Evolutionary conservation across 768 basidiomycete genomes (phyloP).

Genomic region (Lentinus tigrinus): DNA sequence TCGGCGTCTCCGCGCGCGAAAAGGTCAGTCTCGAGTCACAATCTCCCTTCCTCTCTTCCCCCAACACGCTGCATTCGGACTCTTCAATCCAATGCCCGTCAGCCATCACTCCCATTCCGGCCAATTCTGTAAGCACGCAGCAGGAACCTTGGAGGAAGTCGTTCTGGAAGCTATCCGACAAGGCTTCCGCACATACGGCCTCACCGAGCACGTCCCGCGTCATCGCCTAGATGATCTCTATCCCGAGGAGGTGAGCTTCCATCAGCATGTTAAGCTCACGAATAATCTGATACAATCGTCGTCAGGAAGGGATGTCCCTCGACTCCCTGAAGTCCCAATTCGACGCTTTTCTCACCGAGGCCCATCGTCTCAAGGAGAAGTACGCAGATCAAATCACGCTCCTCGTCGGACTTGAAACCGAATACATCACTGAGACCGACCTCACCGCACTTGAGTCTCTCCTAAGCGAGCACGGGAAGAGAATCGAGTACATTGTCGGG

Average conservation of each 20-base stretch:
- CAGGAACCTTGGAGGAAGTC: slow-evolving; percentile 76
- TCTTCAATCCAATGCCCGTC: slow-evolving; percentile 45
- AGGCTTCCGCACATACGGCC: slow-evolving; percentile 78
- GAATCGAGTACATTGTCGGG: slow-evolving; percentile 88
- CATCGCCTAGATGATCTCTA: slow-evolving; percentile 82
- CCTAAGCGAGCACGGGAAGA: slow-evolving; percentile 44
- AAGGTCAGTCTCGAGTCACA: neutral
- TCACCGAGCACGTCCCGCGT: slow-evolving; percentile 92
- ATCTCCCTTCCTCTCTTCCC: neutral
- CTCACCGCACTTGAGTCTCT: slow-evolving; percentile 55
- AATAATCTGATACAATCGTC: slow-evolving; percentile 4
- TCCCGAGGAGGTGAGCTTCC: slow-evolving; percentile 80
- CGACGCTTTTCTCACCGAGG: slow-evolving; percentile 71
- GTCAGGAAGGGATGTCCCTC: slow-evolving; percentile 55
- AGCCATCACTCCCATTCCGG: slow-evolving; percentile 93
- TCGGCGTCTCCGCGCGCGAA: no score
- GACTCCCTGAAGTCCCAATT: slow-evolving; percentile 63
- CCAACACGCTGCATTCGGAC: neutral
- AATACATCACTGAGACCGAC: slow-evolving; percentile 74
- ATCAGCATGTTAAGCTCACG: neutral
- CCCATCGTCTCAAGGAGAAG: slow-evolving; percentile 64
- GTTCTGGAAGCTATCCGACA: slow-evolving; percentile 76
- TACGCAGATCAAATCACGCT: slow-evolving; percentile 71
- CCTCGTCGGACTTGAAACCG: slow-evolving; percentile 91
- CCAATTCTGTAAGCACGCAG: slow-evolving; percentile 90